A percentile compares a stretch with the other conserved stretches of the same genome.
These are phyloP conservation scores for Hypoxylon sp. DNA, from an alignment of 2,329 filamentous ascomycete species.

Conservation along the genomic window DNA sequence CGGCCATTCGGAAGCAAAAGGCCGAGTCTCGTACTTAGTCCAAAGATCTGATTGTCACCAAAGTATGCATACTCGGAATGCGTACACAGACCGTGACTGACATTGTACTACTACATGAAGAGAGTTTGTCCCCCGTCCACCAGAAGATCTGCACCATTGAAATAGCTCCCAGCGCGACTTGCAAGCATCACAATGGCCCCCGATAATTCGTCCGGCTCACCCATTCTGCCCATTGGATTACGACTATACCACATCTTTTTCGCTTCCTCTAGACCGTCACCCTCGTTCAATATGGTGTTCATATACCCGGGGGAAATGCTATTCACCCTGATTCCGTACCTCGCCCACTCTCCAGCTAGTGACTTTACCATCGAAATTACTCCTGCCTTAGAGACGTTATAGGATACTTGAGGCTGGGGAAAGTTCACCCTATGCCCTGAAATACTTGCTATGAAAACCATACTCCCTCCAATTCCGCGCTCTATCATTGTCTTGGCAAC, in stretches of 20 bases:
- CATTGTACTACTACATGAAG: conserved; percentile 48
- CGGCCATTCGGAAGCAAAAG: conserved; percentile 76
- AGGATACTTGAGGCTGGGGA: conserved; percentile 79
- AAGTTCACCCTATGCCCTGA: conserved; percentile 79
- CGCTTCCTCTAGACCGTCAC: conserved; percentile 68
- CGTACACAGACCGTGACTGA: conserved; percentile 3
- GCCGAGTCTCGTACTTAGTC: conserved; percentile 45
- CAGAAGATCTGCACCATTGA: conserved; percentile 77
- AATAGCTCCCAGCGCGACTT: conserved; percentile 74
- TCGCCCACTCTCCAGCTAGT: conserved; percentile 81
- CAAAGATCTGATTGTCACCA: conserved; percentile 6
- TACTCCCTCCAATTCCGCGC: conserved; percentile 68
- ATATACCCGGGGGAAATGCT: conserved; percentile 81
- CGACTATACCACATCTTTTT: conserved; percentile 70
- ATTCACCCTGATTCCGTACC: conserved; percentile 79
- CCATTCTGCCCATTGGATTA: conserved; percentile 77
- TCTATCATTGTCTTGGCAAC: conserved; percentile 67
- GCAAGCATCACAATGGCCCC: conserved; percentile 73
- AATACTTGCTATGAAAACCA: conserved; percentile 77
- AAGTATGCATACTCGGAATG: conserved; percentile 4
- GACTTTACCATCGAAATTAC: conserved; percentile 74
- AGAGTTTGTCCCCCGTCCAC: conserved; percentile 70
- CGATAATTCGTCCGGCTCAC: conserved; percentile 72
- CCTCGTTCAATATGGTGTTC: conserved; percentile 81
- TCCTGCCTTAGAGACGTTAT: conserved; percentile 80